Conservation (phyloP, 345 rosid species). For the Brassica incana region DNA sequence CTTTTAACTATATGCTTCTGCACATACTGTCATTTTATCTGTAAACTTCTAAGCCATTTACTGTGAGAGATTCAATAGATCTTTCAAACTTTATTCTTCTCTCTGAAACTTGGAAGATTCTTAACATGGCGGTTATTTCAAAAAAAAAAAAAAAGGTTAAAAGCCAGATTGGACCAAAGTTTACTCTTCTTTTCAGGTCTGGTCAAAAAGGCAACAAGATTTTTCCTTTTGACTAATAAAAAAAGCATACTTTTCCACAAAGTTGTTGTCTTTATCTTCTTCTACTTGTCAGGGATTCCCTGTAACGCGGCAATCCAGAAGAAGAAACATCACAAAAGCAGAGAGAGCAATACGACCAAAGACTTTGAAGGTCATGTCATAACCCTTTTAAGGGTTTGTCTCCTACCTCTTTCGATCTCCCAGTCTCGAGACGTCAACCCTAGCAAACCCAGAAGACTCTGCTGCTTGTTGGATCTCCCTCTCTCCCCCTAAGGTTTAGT, state of each 20-base stretch:
- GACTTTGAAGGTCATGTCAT: constrained; percentile 18
- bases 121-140: not conserved
- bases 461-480: constrained; percentile 1
- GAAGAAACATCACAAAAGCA: constrained; percentile 20
- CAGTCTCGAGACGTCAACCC: constrained; percentile 4
- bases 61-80: not conserved
- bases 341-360: not conserved
- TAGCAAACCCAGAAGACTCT: not conserved
- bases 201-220: constrained; percentile 34
- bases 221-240: constrained; percentile 26
- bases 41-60: constrained; percentile 13
- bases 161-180: constrained; percentile 29
- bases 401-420: not conserved
- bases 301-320: constrained; percentile 38
- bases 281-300: constrained; percentile 33
- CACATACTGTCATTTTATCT: constrained; percentile 13
- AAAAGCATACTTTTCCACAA: constrained; percentile 17
- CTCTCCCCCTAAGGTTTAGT: constrained; percentile 10
- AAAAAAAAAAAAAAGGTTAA: not conserved
- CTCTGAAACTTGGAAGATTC: not conserved
- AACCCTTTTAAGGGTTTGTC: not conserved
- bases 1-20: constrained; percentile 3
- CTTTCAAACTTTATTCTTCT: not conserved
- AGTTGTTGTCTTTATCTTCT: constrained; percentile 12
- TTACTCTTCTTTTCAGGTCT: constrained; percentile 1